Evolutionary conservation across 1,284 basidiomycete genomes (phyloP).

Genomic region (Neotropicomus parvogracilis): DNA sequence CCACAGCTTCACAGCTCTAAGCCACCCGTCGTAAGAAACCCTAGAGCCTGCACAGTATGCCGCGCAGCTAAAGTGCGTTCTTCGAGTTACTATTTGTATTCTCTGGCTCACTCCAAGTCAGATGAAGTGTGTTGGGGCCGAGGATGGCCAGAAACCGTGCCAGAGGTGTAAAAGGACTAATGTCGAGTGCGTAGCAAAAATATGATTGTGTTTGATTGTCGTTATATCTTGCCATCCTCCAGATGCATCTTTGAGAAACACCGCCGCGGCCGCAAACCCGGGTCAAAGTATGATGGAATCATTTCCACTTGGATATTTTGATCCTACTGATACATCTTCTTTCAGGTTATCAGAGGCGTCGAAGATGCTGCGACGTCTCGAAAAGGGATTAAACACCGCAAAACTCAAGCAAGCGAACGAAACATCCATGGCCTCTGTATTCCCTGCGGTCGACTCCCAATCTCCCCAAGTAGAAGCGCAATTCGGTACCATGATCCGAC

Average conservation of each 20-base stretch:
- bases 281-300: constrained; percentile 62
- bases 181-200: constrained; percentile 51
- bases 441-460: constrained; percentile 34
- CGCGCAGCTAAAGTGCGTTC: constrained; percentile 68
- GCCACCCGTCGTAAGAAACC: constrained; percentile 63
- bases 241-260: constrained; percentile 85
- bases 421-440: constrained; percentile 30
- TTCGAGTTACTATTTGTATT: constrained; percentile 17
- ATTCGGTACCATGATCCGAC: constrained; percentile 30
- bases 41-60: constrained; percentile 78
- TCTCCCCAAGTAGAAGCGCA: constrained; percentile 34
- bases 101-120: constrained; percentile 32
- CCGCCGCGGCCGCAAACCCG: constrained; percentile 79
- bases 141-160: constrained; percentile 71
- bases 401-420: constrained; percentile 55
- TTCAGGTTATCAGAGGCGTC: constrained; percentile 76
- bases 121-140: constrained; percentile 87
- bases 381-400: constrained; percentile 74
- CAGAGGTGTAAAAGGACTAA: constrained; percentile 77
- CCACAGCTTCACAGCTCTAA: constrained; percentile 36
- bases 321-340: constrained; percentile 11
- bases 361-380: constrained; percentile 78
- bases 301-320: constrained; percentile 8
- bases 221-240: constrained; percentile 18
- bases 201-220: constrained; percentile 9